Evolutionary conservation across 345 rosid genomes (phyloP).

Genomic region (Salix udensis): DNA sequence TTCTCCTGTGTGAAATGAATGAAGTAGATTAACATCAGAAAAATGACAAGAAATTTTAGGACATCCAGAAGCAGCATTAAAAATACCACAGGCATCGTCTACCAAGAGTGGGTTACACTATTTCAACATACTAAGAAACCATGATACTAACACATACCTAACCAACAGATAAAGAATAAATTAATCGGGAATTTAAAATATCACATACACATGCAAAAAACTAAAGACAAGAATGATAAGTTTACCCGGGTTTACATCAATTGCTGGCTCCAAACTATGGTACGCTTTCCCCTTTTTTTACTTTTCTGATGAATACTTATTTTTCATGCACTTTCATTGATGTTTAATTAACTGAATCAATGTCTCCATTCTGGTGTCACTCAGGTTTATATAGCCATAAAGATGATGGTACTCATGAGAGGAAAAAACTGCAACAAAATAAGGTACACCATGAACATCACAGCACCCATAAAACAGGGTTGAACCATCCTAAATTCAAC

Average conservation of each 20-base stretch:
- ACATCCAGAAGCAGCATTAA: background rate
- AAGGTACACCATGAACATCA: background rate
- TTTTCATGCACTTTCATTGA: background rate
- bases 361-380: background rate
- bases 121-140: background rate
- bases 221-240: background rate
- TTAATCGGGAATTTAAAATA: background rate
- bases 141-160: background rate
- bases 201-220: background rate
- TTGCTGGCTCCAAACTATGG: background rate
- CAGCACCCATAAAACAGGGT: background rate
- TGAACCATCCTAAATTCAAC: background rate
- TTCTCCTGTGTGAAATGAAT: slow-evolving; percentile 53
- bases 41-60: slow-evolving; percentile 4
- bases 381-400: background rate
- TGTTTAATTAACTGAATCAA: background rate
- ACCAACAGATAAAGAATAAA: background rate
- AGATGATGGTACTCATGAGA: background rate
- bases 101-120: background rate
- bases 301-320: background rate
- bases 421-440: background rate
- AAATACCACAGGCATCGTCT: background rate
- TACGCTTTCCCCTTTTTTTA: background rate
- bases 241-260: background rate
- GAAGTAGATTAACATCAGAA: slow-evolving; percentile 1